Base-by-base conservation (phyloP, 2,329 filamentous ascomycete species). In the Cytospora chrysosperma region DNA sequence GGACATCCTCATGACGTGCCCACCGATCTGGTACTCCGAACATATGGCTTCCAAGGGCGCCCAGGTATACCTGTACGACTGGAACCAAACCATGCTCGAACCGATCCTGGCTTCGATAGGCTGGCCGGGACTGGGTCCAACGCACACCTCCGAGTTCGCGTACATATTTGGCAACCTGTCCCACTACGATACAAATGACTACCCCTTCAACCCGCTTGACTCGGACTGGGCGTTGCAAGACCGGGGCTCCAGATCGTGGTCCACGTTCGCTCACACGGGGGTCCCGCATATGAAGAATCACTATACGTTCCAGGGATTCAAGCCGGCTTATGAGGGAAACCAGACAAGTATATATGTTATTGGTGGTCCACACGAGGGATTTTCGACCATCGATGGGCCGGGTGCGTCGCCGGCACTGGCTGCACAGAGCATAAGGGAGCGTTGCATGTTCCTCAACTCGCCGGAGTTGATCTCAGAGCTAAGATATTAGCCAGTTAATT, bases 61-160 rank as follows among this genome's bases (percentile, higher is more conserved):
- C 64, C 68, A 70, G 5, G 78, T 82, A 5, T 85, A 79, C 68
- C 71, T 83, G 1, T 84, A 81, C 70, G 72, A 79, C 64, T 81
- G 79, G 73, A 85, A 85, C 69, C 81, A 84, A 68, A 85, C 82
- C 0, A 75, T 85, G n/a, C 71, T 83, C 2, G 78, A 76, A 3
- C 74, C 77, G 0, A 75, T 80, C 32, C 69, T 84, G n/a, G 60
- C 60, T 6, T 70, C 71, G 12, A 58, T 72, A 3, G 74, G 75
- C 12, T 66, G 72, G 3, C 71, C 75, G 1, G 79, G 79, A 1
- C 68, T 80, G 6, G 82, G 82, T 30, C 73, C 78, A 0, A 74
- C 82, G 6, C 83, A 86, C 69, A 82, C 80, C 0, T 79, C 81
- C 0, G 83, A 85, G 58, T 79, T 85, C 28, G 78, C 80, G 6